Conservation (phyloP, 2,329 filamentous ascomycete species). For the Trichophyton benhamiae region DNA sequence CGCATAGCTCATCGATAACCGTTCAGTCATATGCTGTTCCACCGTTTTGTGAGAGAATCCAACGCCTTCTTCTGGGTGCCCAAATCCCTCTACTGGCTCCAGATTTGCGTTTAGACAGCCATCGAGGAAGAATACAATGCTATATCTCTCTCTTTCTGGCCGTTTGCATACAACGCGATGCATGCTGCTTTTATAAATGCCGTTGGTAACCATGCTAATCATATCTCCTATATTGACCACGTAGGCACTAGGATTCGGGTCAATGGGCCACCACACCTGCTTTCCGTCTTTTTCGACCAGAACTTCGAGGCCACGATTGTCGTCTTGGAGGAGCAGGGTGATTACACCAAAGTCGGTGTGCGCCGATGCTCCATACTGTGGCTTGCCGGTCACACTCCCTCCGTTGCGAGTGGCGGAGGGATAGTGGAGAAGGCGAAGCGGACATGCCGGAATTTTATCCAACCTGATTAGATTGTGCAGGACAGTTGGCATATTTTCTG, state of each 20-base stretch:
- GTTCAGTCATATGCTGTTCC: constrained; percentile 1
- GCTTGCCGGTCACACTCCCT: neutral
- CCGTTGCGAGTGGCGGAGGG: neutral
- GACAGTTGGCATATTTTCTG: neutral
- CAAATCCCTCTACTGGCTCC: neutral
- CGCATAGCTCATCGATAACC: constrained; percentile 2
- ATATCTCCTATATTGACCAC: constrained; percentile 43
- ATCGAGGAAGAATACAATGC: constrained; percentile 4
- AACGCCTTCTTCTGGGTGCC: neutral
- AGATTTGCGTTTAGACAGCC: neutral
- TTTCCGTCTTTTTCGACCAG: constrained; percentile 33
- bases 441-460: neutral
- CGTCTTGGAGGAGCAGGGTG: constrained; percentile 43
- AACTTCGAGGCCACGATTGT: constrained; percentile 40
- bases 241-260: constrained; percentile 35
- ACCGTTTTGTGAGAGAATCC: neutral
- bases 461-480: constrained; percentile 4
- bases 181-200: constrained; percentile 37
- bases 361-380: constrained; percentile 2
- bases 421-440: constrained; percentile 2
- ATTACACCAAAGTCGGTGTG: constrained; percentile 45
- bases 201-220: constrained; percentile 40
- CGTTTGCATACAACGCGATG: constrained; percentile 1
- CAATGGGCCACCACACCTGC: constrained; percentile 32
- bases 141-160: constrained; percentile 4